A percentile compares a stretch with the other conserved stretches of the same genome.
phyloP scores from a whole-genome alignment of 257 asterid species.

The Voacanga thouarsii region DNA sequence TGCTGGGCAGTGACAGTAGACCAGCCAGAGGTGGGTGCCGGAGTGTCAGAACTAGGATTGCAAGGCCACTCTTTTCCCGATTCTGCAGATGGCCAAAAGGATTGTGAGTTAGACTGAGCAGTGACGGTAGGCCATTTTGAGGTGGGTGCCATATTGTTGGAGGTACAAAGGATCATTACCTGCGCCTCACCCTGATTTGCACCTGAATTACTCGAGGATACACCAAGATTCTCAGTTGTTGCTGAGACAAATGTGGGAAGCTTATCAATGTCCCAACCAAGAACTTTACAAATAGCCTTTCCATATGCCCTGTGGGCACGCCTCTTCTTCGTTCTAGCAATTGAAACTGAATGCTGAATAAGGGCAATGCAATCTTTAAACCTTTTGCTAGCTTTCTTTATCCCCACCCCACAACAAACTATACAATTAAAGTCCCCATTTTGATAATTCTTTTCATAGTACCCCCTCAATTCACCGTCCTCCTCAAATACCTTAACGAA shows the following conservation, averaged over 20 bases:
- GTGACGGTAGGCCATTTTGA: conserved; percentile 30
- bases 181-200: not conserved
- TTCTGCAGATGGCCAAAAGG: conserved; percentile 31
- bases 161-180: conserved; percentile 8
- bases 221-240: conserved; percentile 20
- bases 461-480: conserved; percentile 45
- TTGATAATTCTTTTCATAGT: conserved; percentile 42
- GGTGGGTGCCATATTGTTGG: conserved; percentile 32
- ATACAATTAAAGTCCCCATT: conserved; percentile 63
- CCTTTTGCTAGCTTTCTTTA: conserved; percentile 49
- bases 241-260: conserved; percentile 44
- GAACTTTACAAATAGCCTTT: conserved; percentile 58
- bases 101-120: conserved; percentile 28
- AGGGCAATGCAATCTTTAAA: conserved; percentile 63
- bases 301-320: conserved; percentile 67
- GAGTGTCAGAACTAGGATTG: conserved; percentile 30
- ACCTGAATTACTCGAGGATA: conserved; percentile 17
- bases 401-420: conserved; percentile 63
- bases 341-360: conserved; percentile 56
- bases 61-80: conserved; percentile 46
- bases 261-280: conserved; percentile 72
- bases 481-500: conserved; percentile 50
- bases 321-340: conserved; percentile 51
- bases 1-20: conserved; percentile 37
- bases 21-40: conserved; percentile 29